Evolutionary conservation across 768 basidiomycete species (phyloP), one percentile per base, ranked within the genome.

Genomic region (Scleroderma citrinum): DNA sequence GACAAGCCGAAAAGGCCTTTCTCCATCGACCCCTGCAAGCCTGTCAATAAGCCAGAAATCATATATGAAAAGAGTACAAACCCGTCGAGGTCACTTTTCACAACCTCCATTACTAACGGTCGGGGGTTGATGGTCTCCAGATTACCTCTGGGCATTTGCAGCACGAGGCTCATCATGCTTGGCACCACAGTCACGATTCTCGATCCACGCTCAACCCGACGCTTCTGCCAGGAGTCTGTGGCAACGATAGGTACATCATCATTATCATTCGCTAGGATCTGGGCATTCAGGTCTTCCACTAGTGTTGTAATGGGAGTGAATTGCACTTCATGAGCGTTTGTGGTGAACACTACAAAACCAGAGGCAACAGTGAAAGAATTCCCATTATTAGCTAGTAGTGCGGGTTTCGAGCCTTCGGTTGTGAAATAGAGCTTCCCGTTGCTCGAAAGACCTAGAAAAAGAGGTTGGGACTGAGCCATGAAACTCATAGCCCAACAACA

Each of bases 141-240:
- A 67, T 98, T 98, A 1, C 96, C 96, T 55, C 96, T 72, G 0
- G 95, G 96, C 95, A 98, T 98, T 68, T 99, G 96, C 10, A 99
- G 70, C 0, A 98, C 88, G 30, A 99, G 67, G 57, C 78, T 83
- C 90, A 94, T 97, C 7, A 81, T 70, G 50, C 85, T 92, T 1
- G 93, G 86, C 1, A 96, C 85, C 12, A 85, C 87, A 0, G 85
- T 82, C 4, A 98, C 92, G 30, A 97, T 93, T 50, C 85, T 71
- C 7, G 90, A 85, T 3, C 96, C 96, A 26, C 96, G 73, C 66
- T 99, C 96, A 1, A 97, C 79, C 17, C 88, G 78, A 35, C 95
- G 77, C 11, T 74, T 78, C 60, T 88, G 83, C 82, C 83, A 86
- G 19, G 61, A 56, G n/a, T 58, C 59, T 3, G 37, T 38, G 10